Base-by-base conservation (phyloP, 1,139 yeast species). In the Geotrichum histeridarum region DNA sequence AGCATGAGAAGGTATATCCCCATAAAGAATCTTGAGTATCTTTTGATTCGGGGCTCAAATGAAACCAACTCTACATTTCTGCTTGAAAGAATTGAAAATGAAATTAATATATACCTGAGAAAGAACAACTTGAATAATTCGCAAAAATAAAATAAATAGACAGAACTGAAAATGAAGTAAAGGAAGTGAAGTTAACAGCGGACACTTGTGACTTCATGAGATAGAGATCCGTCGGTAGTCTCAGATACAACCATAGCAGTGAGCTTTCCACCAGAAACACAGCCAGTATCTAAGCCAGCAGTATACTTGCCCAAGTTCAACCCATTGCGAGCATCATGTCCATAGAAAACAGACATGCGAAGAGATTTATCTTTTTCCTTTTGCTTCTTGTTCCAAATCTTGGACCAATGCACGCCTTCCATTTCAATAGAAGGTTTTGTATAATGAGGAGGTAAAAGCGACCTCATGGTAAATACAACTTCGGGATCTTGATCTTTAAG, bases 311-410 rank as follows among this genome's bases (percentile, higher is more conserved):
- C 78, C 51, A 84, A 61, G 55, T 79, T 82, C 50, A 91, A 76
- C 0, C 97, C 96, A 56, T 83, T 73, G 55, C 82, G 76, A 4
- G 97, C 95, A 68, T 87, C 95, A 66, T 91, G 98, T 0, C 98
- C 98, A 66, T 91, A 91, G 63, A 81, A 82, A 1, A 89, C 91
- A 15, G 79, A 78, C 39, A 64, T 59, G n/a, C 80, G 71, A 2
- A 45, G 33, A 6, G 31, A 17, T 11, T 42, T 42, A 9, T 76
- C 70, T 1, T 70, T 66, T 9, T 64, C 52, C 43, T 58, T 59
- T 65, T 81, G 79, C 58, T 77, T 73, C 47, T 73, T 68, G 62
- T 83, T 81, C 79, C 85, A 86, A 9, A 81, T 69, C 56, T 78
- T 77, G 17, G 83, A 78, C 90, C 95, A 87, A 14, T 81, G 76